Evolutionary conservation across 2,329 filamentous ascomycete species (phyloP).

Genomic region (Sclerotinia glacialis): DNA sequence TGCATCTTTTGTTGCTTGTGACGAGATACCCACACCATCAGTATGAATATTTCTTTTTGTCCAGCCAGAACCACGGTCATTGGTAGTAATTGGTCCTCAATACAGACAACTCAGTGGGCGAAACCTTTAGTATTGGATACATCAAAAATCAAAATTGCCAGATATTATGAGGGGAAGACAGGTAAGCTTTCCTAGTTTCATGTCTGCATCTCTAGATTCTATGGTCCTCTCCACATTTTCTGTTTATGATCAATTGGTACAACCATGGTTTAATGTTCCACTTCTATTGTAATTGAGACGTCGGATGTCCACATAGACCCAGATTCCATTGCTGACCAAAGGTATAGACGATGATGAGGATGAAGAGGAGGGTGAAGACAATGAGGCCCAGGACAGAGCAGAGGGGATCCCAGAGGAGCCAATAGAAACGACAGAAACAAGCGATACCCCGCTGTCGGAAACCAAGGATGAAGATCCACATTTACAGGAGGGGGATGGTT

Average conservation of each 20-base stretch:
- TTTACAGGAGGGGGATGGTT: background rate
- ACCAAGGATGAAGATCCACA: background rate
- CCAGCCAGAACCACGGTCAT: slow-evolving; percentile 31
- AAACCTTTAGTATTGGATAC: slow-evolving; percentile 26
- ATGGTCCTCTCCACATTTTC: background rate
- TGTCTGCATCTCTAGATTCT: slow-evolving; percentile 3
- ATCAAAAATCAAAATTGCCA: slow-evolving; percentile 24
- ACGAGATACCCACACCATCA: slow-evolving; percentile 28
- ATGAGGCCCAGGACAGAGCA: slow-evolving; percentile 13
- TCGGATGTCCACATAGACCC: background rate
- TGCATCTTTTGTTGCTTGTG: slow-evolving; percentile 25
- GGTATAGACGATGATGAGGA: slow-evolving; percentile 9
- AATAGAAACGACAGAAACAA: slow-evolving; percentile 15
- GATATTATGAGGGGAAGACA: slow-evolving; percentile 17
- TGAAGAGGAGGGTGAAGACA: background rate
- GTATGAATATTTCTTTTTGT: slow-evolving; percentile 39
- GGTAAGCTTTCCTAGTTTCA: slow-evolving; percentile 16
- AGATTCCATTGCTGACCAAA: slow-evolving; percentile 8
- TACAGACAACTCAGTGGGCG: slow-evolving; percentile 21
- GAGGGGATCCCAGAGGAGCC: slow-evolving; percentile 9
- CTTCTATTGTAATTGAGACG: slow-evolving; percentile 1
- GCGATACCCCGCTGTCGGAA: slow-evolving; percentile 15
- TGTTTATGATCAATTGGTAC: background rate
- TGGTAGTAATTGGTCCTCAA: slow-evolving; percentile 29
- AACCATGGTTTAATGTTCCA: background rate